Base-by-base conservation (phyloP, 1,139 yeast species). In the Candida labiduridarum region DNA sequence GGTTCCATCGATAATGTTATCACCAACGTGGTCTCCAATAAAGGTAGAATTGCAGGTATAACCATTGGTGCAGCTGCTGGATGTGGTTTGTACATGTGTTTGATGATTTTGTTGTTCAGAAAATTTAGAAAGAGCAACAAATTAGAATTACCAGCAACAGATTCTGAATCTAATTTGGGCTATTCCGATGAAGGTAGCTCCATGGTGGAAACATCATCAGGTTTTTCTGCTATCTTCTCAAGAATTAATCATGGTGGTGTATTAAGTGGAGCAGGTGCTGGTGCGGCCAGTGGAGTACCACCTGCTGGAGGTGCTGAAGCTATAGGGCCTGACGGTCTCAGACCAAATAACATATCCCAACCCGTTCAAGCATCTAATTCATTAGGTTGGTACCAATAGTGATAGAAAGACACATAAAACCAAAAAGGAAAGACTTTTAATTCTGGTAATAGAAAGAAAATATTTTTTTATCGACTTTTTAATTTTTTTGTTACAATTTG, bases 61-160 rank as follows among this genome's bases (percentile, higher is more conserved):
- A 77, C 86, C 27, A 71, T 85, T 46, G 91, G 91, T 50, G 82
- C 88, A n/a, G 82, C 85, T 22, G 79, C 80, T 27, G 94, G 92
- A 49, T 81, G 85, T 51, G 71, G 78, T 6, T 64, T 79, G 25
- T 86, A 85, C 65, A 70, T 85, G 64, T 70, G 80, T 1, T 69
- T 82, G 41, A 76, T 86, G 77, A 70, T 76, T 39, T 61, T 64
- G 38, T 63, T 76, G 49, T 76, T 76, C 66, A 72, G 66, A 59
- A 67, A 69, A 56, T 72, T 60, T 58, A 74, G 68, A 57, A 71
- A 71, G 62, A 33, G 38, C 12, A 66, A 65, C 46, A 68, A 64
- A 48, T 62, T 76, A 49, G 77, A 71, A 56, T 70, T 76, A 52
- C 79, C 79, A 25, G 68, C 74, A 41, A 67, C 77, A 11, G 81